A percentile compares a stretch with the other conserved stretches of the same genome.
These are phyloP conservation scores for Penicillium brasilianum DNA, from an alignment of 2,329 filamentous ascomycete genomes.

Conservation along the genomic window DNA sequence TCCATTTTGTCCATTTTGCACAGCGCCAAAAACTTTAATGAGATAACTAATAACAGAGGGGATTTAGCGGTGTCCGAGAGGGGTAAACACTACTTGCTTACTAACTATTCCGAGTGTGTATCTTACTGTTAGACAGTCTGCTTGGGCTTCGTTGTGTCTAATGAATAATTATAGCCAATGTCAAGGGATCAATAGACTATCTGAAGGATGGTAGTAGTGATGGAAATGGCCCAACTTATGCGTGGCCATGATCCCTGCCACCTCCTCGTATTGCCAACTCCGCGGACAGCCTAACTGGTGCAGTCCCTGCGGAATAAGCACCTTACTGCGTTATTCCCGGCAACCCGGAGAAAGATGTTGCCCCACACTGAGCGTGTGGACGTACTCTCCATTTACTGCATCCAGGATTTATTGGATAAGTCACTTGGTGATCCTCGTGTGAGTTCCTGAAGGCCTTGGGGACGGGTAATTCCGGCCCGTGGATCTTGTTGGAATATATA, in stretches of 20 bases:
- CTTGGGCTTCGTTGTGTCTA: too few relatives aligned
- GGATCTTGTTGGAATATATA: too few relatives aligned
- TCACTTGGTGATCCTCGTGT: neutral
- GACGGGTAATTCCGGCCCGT: neutral
- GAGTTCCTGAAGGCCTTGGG: neutral
- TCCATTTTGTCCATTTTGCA: neutral
- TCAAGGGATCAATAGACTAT: neutral
- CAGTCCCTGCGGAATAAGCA: neutral
- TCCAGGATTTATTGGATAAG: neutral
- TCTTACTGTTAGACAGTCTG: neutral
- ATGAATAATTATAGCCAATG: neutral
- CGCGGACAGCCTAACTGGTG: neutral
- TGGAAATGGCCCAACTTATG: neutral
- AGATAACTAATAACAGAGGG: neutral
- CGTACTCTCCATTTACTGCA: neutral
- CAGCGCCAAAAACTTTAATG: neutral
- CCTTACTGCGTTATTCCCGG: neutral
- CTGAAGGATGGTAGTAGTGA: neutral
- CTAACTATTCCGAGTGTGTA: neutral
- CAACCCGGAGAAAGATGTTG: neutral
- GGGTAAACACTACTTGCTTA: neutral
- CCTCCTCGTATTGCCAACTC: neutral
- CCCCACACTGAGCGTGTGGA: neutral
- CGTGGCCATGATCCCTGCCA: neutral
- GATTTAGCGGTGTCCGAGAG: neutral